Base-by-base conservation (phyloP, 1,139 yeast genomes). In the Kurtzmaniella quercitrusa region DNA sequence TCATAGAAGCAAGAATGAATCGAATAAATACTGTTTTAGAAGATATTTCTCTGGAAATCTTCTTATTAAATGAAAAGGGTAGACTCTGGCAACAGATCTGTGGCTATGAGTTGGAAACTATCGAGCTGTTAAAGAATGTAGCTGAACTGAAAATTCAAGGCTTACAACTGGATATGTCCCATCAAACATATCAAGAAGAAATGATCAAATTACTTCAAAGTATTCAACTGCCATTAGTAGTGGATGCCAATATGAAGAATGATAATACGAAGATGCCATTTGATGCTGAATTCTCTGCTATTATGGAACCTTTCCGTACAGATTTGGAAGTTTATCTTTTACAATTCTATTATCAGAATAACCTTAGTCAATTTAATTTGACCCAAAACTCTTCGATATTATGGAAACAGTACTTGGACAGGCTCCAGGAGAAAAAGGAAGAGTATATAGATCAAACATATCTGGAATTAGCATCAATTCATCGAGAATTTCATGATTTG, bases 21-120 rank as follows among this genome's bases (percentile, higher is more conserved):
- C 55, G 77, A 45, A 59, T 69, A 11, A 57, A 67, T 40, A 51
- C 56, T 17, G 50, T 72, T 50, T 50, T 70, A 25, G 61, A 56
- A 1, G 53, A 52, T 33, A 47, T 72, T 12, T 58, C 55, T 39
- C 46, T 53, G 19, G 65, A 64, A 50, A 58, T 70, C 17, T 57
- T 64, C 41, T 43, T 52, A 27, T 55, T 65, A 16, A 55, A 49
- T 15, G 60, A 62, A 8, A 63, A 65, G 46, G 73, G 69, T 31
- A 57, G 58, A 41, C 55, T 57, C 29, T 73, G 78, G 77, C 49
- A 54, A 21, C 60, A 62, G 41, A 57, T 66, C 9, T 67, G 57
- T 50, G 55, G 53, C 33, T 62, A 58, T 44, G 75, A 70, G 50
- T 52, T 63, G n/a, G 68, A 65, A 37, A 58, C 68, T 25, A 65